A percentile compares a stretch with the other conserved stretches of the same genome.
Evolutionary conservation across 1,284 basidiomycete species (phyloP).

Genomic region (Ustilago xerochloae): DNA sequence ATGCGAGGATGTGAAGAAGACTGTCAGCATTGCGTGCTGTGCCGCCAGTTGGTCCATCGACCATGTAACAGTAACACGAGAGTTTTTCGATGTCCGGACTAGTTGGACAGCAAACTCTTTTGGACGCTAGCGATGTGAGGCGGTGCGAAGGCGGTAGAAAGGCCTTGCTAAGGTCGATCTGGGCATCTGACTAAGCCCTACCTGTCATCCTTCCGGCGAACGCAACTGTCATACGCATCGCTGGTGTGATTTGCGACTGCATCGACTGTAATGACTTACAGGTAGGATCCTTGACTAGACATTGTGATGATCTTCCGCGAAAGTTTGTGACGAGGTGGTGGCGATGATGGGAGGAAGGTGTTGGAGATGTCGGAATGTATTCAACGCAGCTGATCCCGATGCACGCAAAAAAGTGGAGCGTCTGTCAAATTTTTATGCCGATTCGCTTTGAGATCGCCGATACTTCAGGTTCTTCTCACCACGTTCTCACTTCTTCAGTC

Average conservation of each 20-base stretch:
- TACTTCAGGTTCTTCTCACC: too few species aligned
- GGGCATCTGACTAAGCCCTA: too few species aligned
- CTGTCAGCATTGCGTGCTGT: not conserved
- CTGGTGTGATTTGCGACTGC: not conserved
- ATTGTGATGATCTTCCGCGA: constrained; percentile 5
- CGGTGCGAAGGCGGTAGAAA: too few species aligned
- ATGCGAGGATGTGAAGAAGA: not conserved
- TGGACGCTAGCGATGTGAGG: too few species aligned
- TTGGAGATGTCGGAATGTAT: constrained; percentile 5
- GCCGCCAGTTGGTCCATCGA: too few species aligned
- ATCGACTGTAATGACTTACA: constrained; percentile 23
- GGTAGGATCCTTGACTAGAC: constrained; percentile 40
- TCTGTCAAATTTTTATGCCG: constrained; percentile 5
- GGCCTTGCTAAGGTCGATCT: too few species aligned
- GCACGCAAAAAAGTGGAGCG: constrained; percentile 11
- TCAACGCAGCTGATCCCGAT: constrained; percentile 4
- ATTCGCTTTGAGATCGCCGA: not conserved
- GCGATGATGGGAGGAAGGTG: not conserved
- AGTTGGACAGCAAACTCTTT: too few species aligned
- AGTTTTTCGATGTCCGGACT: too few species aligned
- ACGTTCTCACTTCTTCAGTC: too few species aligned
- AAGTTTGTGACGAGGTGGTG: constrained; percentile 3
- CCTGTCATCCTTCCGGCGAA: too few species aligned
- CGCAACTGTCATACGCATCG: not conserved
- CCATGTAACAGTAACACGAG: too few species aligned